These are phyloP conservation scores for Volvariella surrecta DNA, from an alignment of 1,284 basidiomycete species.

Conservation along the genomic window DNA sequence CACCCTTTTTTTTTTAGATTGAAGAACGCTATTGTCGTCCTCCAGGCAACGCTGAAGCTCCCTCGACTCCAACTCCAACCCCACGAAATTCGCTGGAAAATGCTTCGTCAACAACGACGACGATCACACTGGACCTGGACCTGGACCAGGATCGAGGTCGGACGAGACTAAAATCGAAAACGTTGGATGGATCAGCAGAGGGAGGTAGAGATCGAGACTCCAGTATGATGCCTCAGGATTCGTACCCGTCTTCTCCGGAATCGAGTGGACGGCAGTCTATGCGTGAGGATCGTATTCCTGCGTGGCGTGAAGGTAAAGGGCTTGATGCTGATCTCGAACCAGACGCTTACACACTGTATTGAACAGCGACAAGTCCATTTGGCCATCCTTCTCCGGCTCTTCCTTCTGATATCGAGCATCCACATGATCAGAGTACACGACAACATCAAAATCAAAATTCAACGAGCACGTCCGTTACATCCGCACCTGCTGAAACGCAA, in stretches of 20 bases:
- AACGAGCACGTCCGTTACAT: not conserved
- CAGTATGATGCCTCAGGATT: not conserved
- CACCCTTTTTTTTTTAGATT: slow-evolving; percentile 24
- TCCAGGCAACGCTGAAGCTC: slow-evolving; percentile 12
- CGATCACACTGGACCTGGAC: too few relatives aligned
- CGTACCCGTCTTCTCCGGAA: not conserved
- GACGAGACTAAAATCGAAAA: slow-evolving; percentile 17
- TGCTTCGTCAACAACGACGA: too few relatives aligned
- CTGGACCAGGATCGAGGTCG: slow-evolving; percentile 9
- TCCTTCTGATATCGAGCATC: slow-evolving; percentile 7
- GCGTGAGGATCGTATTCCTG: slow-evolving; percentile 19
- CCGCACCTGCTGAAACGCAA: slow-evolving; percentile 22
- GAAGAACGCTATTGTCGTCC: slow-evolving; percentile 42
- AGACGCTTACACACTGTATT: not conserved
- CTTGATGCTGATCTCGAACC: not conserved
- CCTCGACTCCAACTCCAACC: slow-evolving; percentile 4
- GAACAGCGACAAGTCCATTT: slow-evolving; percentile 19
- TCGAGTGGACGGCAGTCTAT: too few relatives aligned
- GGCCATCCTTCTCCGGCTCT: slow-evolving; percentile 19
- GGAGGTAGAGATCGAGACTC: slow-evolving; percentile 10
- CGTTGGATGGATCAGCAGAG: slow-evolving; percentile 14
- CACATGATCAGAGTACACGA: slow-evolving; percentile 8
- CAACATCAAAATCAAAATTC: slow-evolving; percentile 3
- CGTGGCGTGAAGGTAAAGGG: slow-evolving; percentile 27
- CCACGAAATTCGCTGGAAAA: slow-evolving; percentile 9